These are phyloP conservation scores for Podospora appendiculata DNA, from an alignment of 495 filamentous ascomycete genomes.

Conservation along the genomic window DNA sequence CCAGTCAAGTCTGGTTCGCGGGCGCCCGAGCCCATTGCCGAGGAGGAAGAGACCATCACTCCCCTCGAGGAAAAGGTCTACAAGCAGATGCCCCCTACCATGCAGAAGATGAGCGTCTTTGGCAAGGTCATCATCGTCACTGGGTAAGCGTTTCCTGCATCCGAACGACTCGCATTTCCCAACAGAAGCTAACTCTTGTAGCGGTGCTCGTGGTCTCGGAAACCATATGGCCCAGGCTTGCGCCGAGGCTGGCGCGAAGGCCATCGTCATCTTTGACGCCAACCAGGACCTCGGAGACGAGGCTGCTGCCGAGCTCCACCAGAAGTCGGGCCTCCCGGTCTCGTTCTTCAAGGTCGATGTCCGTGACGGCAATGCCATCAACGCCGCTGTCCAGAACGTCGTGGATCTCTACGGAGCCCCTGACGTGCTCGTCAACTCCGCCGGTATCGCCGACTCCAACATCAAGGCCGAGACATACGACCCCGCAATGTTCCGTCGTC, in stretches of 20 bases:
- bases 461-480: slow-evolving; percentile 48
- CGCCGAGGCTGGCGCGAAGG: slow-evolving; percentile 64
- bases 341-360: slow-evolving; percentile 74
- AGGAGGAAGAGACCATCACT: slow-evolving; percentile 24
- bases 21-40: slow-evolving; percentile 18
- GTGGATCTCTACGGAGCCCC: slow-evolving; percentile 55
- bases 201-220: slow-evolving; percentile 69
- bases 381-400: slow-evolving; percentile 51
- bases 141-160: slow-evolving; percentile 44
- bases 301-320: slow-evolving; percentile 56
- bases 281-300: slow-evolving; percentile 65
- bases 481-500: slow-evolving; percentile 59
- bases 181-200: slow-evolving; percentile 14
- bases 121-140: slow-evolving; percentile 66
- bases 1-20: slow-evolving; percentile 56
- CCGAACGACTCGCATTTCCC: background rate
- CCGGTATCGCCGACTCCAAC: slow-evolving; percentile 70
- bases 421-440: slow-evolving; percentile 73
- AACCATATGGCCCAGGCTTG: slow-evolving; percentile 70
- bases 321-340: slow-evolving; percentile 60
- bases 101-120: slow-evolving; percentile 56
- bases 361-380: slow-evolving; percentile 55
- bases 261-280: slow-evolving; percentile 66
- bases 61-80: slow-evolving; percentile 39
- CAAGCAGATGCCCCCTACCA: slow-evolving; percentile 44